Base-by-base conservation (phyloP, 2,329 filamentous ascomycete species). In the Colletotrichum sp. region DNA sequence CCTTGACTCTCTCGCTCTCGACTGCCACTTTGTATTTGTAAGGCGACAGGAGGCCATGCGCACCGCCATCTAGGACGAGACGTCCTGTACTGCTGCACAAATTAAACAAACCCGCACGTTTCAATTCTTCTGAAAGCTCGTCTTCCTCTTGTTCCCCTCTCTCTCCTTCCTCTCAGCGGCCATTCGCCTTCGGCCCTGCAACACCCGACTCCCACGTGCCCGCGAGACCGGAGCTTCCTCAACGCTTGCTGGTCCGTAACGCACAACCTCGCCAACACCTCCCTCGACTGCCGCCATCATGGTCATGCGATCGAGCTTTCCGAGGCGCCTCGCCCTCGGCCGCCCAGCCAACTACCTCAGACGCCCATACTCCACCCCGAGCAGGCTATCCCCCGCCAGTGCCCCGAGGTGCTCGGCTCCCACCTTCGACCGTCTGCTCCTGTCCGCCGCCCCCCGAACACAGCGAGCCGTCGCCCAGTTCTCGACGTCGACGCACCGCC, bases 261-360 rank as follows among this genome's bases (percentile, higher is more conserved):
- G 44, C 44, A 52, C 44, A 52, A 52, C 44, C 44, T 52, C 44
- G n/a, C n/a, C 44, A 52, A 52, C 59, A 66, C 29, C 34, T 29
- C 36, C 34, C 44, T 36, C 36, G 22, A 39, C 27, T 22, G 64
- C 39, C 52, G 52, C 39, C 72, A 79, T 76, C 80, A 87, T 87
- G 86, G 86, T 87, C 73, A 84, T 85, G 62, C 83, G 85, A 75
- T 84, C 85, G 71, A 85, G 84, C 80, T 81, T 85, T 71, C 83
- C 85, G 25, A 84, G 86, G 77, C 84, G 84, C 71, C 79, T 86
- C 71, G 77, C 85, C 29, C 82, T 87, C 70, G 84, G 84, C 79
- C 85, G 80, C 71, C 81, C 85, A 57, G 78, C 80, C 22, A 78
- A 79, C 27, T 81, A 80, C 39, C 78, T 81, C 32, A 80, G 79